Base-by-base conservation (phyloP, 441 rosid genomes). In the Sinapis alba region DNA sequence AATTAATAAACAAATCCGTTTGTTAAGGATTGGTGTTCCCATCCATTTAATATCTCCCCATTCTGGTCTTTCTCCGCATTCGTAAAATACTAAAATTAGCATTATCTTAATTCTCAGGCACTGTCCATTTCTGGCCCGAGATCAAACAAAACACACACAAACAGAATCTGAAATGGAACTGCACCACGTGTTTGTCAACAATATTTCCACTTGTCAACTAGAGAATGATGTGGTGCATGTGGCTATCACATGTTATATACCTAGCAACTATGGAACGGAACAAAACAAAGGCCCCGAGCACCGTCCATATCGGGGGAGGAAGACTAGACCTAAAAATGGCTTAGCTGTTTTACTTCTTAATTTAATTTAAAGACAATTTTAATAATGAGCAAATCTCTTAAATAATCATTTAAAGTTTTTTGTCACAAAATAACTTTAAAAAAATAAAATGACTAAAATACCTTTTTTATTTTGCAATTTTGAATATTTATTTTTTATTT, bases 101-200 rank as follows among this genome's bases (percentile, higher is more conserved):
- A 71, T 21, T 71, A 77, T 65, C 68, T 26, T 69, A 27, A 32
- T 45, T 28, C 4, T 23, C 7, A 38, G 12, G 18, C 59, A 71
- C 80, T 69, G 80, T 66, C 80, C 80, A 72, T 71, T 65, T 77
- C 51, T 51, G 77, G 80, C 76, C 68, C 75, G 67, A 70, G 67
- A 13, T 62, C 18, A 56, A 47, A 23, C 50, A 27, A 12, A n/a
- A 54, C 7, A 53, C 7, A 53, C 51, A 62, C 53, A 58, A 26
- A 24, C 64, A 60, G 72, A 66, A 77, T 71, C 58, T 50, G 47
- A 59, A 65, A 57, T 7, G 8, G 8, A 45, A 45, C 53, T 15
- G 2, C 10, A 45, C 3, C 53, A 50, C 56, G 21, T 50, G 56
- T 50, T 16, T 16, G 20, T 47, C 54, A 47, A 27, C 1, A 0